Base-by-base conservation (phyloP, 768 basidiomycete genomes). In the Russula dissimulans region DNA sequence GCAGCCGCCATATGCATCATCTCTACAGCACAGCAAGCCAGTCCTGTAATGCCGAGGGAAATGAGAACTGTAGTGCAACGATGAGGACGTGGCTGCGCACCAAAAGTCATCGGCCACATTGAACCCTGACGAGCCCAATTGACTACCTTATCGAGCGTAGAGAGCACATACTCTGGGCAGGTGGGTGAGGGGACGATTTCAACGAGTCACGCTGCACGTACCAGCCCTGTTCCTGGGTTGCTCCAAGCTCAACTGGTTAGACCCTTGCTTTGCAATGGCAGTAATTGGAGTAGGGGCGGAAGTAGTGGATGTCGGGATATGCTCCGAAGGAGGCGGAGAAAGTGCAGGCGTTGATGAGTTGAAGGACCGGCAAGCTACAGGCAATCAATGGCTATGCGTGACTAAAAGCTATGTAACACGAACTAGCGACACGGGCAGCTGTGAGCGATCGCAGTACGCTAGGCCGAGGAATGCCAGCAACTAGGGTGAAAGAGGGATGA, bases 1-100 rank as follows among this genome's bases (percentile, higher is more conserved):
- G 97, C 91, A 44, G 97, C 95, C 52, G 97, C 97, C 94, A 98
- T 95, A 78, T 99, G 97, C 95, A 97, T 97, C 89, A 92, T 91
- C 77, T 99, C 97, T 36, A 99, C 97, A 26, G 97, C 97, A 73
- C 97, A 99, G 73, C 97, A 99, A 5, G 97, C 97, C 54, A 99
- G 83, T 76, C 95, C 93, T 89, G 64, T 6, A 12, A n/a, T 36
- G n/a, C 38, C 14, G 22, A 26, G 22, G 22, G 22, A 12, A 18
- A 59, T 51, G 42, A 63, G 36, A 46, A 26, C 43, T 2, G 49
- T 22, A 29, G 18, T 4, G 39, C 4, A 11, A 18, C 22, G 3
- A 45, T n/a, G 42, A 56, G 46, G 22, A 43, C 1, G 14, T 26
- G 60, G 29, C n/a, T 31, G 66, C 74, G 52, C 65, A 78, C 88